Base-by-base conservation (phyloP, 257 asterid species). In the Ilex asprella region DNA sequence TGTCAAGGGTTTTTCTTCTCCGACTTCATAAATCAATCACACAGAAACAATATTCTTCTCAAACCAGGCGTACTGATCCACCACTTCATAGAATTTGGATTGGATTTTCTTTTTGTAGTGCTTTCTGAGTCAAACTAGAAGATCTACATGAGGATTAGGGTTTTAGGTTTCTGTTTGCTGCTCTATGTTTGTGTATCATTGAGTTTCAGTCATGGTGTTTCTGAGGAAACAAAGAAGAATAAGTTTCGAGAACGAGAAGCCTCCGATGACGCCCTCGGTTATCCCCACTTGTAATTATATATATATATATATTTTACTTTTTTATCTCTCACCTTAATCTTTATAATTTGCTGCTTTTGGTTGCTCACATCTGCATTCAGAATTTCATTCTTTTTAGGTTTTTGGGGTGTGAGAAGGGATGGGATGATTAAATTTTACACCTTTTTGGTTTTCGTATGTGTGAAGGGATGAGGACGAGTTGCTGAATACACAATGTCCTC, bases 201-300 rank as follows among this genome's bases (percentile, higher is more conserved):
- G 73, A 75, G 78, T 75, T 72, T 78, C 79, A 77, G 85, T 73
- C 72, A 80, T 74, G 84, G 76, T 69, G 69, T 60, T 65, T 66
- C 85, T 70, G 97, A 85, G 76, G 87, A 87, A 69, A 63, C 73
- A 31, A 73, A 70, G 63, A 82, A 70, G 68, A 92, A 89, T 76
- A 89, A 85, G 76, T 93, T 93, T 74, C 89, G 96, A 27, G 89
- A 87, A 72, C 97, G 99, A 39, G 87, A 87, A 82, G 97, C 97
- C 55, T 76, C 84, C 58, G 99, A 93, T 76, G 99, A 93, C 65
- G 77, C 95, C 70, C 81, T 84, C 52, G 95, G 94, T 68, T 87
- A 82, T 67, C 97, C 97, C 69, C 82, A 85, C 82, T 75, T 87
- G 99, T 93, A 78, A 67, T 32, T 55, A 2, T 21, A 2, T 63